A percentile compares a stretch with the other conserved stretches of the same genome.
phyloP scores from a whole-genome alignment of 1,284 basidiomycete genomes.

The Ceratobasidium sp. region DNA sequence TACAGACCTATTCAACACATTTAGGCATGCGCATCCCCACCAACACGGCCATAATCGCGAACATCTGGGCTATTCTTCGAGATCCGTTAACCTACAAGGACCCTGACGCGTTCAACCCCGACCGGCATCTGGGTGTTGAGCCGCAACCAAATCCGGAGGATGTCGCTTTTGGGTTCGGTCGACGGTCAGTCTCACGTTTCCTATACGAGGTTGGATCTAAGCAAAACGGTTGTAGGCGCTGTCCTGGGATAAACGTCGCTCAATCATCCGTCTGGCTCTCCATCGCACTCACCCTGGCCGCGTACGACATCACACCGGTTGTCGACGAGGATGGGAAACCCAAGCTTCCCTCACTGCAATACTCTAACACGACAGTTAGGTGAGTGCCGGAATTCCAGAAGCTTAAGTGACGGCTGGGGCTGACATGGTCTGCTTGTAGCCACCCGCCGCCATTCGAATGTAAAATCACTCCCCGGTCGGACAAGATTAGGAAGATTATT shows the following conservation, averaged over 20 bases:
- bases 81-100: slow-evolving; percentile 21
- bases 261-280: slow-evolving; percentile 43
- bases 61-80: slow-evolving; percentile 33
- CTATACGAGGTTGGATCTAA: too few relatives aligned
- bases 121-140: not conserved
- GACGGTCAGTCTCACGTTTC: too few relatives aligned
- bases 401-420: not conserved
- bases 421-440: not conserved
- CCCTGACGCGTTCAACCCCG: slow-evolving; percentile 20
- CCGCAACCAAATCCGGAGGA: slow-evolving; percentile 20
- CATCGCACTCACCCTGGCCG: slow-evolving; percentile 26
- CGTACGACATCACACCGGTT: slow-evolving; percentile 15
- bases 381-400: not conserved
- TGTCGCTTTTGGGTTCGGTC: slow-evolving; percentile 32
- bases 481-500: slow-evolving; percentile 8
- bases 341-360: slow-evolving; percentile 24
- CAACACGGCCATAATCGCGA: slow-evolving; percentile 3
- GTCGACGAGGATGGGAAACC: slow-evolving; percentile 11
- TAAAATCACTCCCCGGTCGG: slow-evolving; percentile 27
- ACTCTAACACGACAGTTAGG: slow-evolving; percentile 17
- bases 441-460: slow-evolving; percentile 26
- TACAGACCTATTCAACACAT: too few relatives aligned
- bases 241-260: slow-evolving; percentile 30
- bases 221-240: slow-evolving; percentile 27
- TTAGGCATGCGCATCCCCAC: slow-evolving; percentile 32